A percentile compares a stretch with the other conserved stretches of the same genome.
Conservation (phyloP, 2,329 filamentous ascomycete species). For the Beauveria bassiana region DNA sequence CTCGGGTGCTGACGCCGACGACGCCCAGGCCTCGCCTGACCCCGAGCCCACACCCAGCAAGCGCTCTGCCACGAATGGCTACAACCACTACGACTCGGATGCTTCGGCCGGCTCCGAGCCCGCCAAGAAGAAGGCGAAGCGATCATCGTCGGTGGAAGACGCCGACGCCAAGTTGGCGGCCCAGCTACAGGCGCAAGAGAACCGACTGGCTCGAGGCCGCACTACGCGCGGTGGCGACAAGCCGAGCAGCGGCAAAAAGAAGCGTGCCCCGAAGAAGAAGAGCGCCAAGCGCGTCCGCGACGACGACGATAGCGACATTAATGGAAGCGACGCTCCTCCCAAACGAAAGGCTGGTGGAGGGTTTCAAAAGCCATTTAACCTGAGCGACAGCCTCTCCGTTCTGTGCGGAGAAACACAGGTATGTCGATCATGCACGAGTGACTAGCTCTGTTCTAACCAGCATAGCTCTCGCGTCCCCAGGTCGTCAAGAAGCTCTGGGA, state of each 20-base stretch:
- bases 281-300: conserved; percentile 66
- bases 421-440: conserved; percentile 21
- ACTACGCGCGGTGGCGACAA: conserved; percentile 67
- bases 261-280: conserved; percentile 62
- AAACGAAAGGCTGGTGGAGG: conserved; percentile 83
- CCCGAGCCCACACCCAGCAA: conserved; percentile 27
- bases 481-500: conserved; percentile 96
- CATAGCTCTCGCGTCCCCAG: conserved; percentile 80
- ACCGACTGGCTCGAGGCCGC: conserved; percentile 57
- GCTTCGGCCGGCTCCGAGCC: conserved; percentile 39
- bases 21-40: conserved; percentile 28
- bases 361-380: conserved; percentile 80
- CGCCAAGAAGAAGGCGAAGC: conserved; percentile 60
- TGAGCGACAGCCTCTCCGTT: conserved; percentile 62
- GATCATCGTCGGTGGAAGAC: conserved; percentile 53
- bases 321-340: conserved; percentile 50
- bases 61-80: conserved; percentile 26
- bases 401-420: conserved; percentile 64
- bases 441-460: neutral
- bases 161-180: conserved; percentile 84
- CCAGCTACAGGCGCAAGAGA: conserved; percentile 86
- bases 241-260: conserved; percentile 54
- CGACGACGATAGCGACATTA: conserved; percentile 73
- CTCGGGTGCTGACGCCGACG: conserved; percentile 44
- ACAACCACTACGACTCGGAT: conserved; percentile 37